A percentile compares a stretch with the other conserved stretches of the same genome.
phyloP scores from a whole-genome alignment of 2,329 filamentous ascomycete genomes.

The Aspergillus ibericus region DNA sequence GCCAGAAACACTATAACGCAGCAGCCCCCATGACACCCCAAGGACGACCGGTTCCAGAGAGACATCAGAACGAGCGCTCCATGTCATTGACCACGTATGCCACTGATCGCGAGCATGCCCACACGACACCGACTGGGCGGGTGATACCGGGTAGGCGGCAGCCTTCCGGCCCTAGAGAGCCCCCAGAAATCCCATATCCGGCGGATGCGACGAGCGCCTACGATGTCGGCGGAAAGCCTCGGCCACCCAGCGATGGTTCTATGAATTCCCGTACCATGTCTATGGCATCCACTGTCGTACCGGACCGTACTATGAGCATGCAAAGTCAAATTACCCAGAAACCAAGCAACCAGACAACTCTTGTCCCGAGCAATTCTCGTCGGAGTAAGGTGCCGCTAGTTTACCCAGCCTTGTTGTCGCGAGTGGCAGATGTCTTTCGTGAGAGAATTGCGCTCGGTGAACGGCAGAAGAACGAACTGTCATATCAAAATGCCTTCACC shows the following conservation, averaged over 20 bases:
- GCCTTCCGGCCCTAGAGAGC: slow-evolving; percentile 52
- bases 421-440: slow-evolving; percentile 87
- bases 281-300: slow-evolving; percentile 71
- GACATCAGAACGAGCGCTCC: slow-evolving; percentile 86
- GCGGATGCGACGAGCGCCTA: slow-evolving; percentile 57
- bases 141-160: slow-evolving; percentile 77
- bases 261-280: slow-evolving; percentile 71
- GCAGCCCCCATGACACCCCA: slow-evolving; percentile 78
- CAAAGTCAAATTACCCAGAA: slow-evolving; percentile 54
- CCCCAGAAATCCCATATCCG: slow-evolving; percentile 28
- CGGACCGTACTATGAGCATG: slow-evolving; percentile 62
- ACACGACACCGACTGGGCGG: slow-evolving; percentile 84
- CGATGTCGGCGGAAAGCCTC: slow-evolving; percentile 28
- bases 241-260: slow-evolving; percentile 47
- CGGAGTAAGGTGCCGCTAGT: slow-evolving; percentile 72
- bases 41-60: slow-evolving; percentile 85
- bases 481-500: slow-evolving; percentile 96
- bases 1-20: slow-evolving; percentile 70
- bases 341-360: slow-evolving; percentile 52
- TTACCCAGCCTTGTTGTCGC: slow-evolving; percentile 90
- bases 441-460: slow-evolving; percentile 84
- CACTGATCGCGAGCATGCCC: slow-evolving; percentile 72
- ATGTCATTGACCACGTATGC: slow-evolving; percentile 93
- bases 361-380: slow-evolving; percentile 62
- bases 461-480: slow-evolving; percentile 91